A percentile compares a stretch with the other conserved stretches of the same genome.
These are phyloP conservation scores for Colletotrichum sansevieriae DNA, from an alignment of 2,329 filamentous ascomycete genomes.

Conservation along the genomic window DNA sequence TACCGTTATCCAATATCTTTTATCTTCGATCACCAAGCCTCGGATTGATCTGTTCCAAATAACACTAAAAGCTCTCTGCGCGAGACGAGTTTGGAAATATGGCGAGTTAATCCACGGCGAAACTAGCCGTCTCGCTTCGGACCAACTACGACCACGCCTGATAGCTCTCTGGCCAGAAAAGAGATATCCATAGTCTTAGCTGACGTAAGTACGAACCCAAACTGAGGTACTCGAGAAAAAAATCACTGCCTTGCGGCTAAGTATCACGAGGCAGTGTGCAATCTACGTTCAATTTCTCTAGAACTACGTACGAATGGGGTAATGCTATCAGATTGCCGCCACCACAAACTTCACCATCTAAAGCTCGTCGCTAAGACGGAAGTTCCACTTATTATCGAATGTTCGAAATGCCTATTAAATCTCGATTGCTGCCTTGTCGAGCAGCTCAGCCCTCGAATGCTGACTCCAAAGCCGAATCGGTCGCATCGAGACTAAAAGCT, in stretches of 20 bases:
- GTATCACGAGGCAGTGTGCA: neutral
- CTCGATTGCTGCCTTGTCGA: constrained; percentile 31
- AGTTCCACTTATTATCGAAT: constrained; percentile 20
- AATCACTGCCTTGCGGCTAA: neutral
- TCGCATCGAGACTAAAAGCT: constrained; percentile 42
- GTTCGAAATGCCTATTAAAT: constrained; percentile 17
- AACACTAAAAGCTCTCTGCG: too few relatives aligned
- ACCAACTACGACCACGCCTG: too few relatives aligned
- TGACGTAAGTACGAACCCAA: too few relatives aligned
- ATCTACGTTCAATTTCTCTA: constrained; percentile 41
- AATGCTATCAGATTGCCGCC: constrained; percentile 38
- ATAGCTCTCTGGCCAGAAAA: too few relatives aligned
- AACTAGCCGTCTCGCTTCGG: too few relatives aligned
- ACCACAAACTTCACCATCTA: constrained; percentile 26
- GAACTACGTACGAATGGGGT: constrained; percentile 34
- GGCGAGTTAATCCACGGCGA: too few relatives aligned
- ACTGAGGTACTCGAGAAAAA: too few relatives aligned
- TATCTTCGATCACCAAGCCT: too few relatives aligned
- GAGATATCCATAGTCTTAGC: too few relatives aligned
- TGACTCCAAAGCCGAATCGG: constrained; percentile 32
- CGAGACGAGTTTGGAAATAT: too few relatives aligned
- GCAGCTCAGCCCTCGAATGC: constrained; percentile 21
- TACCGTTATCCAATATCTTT: too few relatives aligned
- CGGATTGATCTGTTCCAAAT: too few relatives aligned
- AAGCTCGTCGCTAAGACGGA: constrained; percentile 17